Evolutionary conservation across 2,329 filamentous ascomycete genomes (phyloP).

Genomic region (Aureobasidium uvarum): DNA sequence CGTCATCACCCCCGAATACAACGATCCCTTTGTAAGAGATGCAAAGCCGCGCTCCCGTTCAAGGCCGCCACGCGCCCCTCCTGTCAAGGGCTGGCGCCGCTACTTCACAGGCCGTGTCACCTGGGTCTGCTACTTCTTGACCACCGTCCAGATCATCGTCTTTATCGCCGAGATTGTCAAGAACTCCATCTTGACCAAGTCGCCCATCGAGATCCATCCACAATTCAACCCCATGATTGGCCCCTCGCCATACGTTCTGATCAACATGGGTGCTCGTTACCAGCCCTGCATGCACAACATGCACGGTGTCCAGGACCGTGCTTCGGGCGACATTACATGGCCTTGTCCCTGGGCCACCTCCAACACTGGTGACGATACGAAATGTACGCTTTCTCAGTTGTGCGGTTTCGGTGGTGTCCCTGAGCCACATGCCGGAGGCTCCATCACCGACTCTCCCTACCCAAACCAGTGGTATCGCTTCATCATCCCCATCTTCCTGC

Average conservation of each 20-base stretch:
- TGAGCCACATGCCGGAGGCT: constrained; percentile 56
- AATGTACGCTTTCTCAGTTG: constrained; percentile 74
- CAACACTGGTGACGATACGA: constrained; percentile 57
- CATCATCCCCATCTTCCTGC: constrained; percentile 92
- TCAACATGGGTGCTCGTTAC: constrained; percentile 95
- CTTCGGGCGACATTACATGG: constrained; percentile 57
- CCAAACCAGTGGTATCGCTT: constrained; percentile 98
- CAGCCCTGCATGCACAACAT: constrained; percentile 92
- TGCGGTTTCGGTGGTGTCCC: constrained; percentile 81
- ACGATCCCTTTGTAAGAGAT: constrained; percentile 43
- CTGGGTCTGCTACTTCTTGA: constrained; percentile 80
- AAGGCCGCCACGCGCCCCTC: background rate
- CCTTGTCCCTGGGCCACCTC: constrained; percentile 73
- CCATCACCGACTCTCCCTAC: constrained; percentile 57
- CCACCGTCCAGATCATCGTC: constrained; percentile 72
- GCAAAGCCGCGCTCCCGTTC: constrained; percentile 31
- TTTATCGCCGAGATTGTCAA: constrained; percentile 87
- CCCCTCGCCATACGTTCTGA: constrained; percentile 82
- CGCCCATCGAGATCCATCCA: constrained; percentile 74
- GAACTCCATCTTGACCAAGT: constrained; percentile 75
- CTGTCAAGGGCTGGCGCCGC: constrained; percentile 34
- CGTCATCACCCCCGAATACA: constrained; percentile 43
- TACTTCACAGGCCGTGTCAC: constrained; percentile 62
- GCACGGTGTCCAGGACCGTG: constrained; percentile 54
- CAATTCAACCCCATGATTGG: constrained; percentile 97